Base-by-base conservation (phyloP, 2,329 filamentous ascomycete species). In the Fusarium domesticum region DNA sequence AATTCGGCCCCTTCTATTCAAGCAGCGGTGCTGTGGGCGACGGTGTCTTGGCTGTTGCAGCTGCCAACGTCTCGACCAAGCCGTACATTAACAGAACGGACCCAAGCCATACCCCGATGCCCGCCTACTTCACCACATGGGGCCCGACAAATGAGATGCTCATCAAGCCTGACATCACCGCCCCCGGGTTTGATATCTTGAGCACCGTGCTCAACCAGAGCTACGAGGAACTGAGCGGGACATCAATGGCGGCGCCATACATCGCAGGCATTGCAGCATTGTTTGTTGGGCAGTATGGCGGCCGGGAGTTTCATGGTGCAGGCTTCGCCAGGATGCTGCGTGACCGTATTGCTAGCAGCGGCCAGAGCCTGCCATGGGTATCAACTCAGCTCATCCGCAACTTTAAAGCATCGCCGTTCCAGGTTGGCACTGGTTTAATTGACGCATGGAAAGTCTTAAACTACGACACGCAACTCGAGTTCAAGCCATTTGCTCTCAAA, bases 211-310 rank as follows among this genome's bases (percentile, higher is more conserved):
- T 70, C 2, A 60, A 70, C 18, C 63, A 65, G 18, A 52, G 46
- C 8, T 81, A 76, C 48, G 68, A 68, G 12, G 63, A 73, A 6
- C 63, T 75, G 42, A 73, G 69, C 35, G 78, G 78, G 35, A 81
- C 78, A 0, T 79, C 75, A 1, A 80, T 81, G 77, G 72, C 77
- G 1, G 72, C 72, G 5, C 77, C 77, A 1, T 77, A 77, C 45
- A 65, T 77, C 18, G 74, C 76, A 30, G 77, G 75, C 12, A 63
- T 75, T n/a, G 72, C 71, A 4, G 73, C 72, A 6, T 57, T 76
- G 18, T 75, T 70, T 48, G 65, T 75, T 34, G 64, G 68, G 6
- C 56, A 68, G 18, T 59, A 69, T 40, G 72, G 72, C 2, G 71
- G 72, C 2, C 66, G 71, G 14, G 58, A 61, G 40, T 46, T 61